Conservation (phyloP, 2,329 filamentous ascomycete species). For the Aspergillus tubingensis region DNA sequence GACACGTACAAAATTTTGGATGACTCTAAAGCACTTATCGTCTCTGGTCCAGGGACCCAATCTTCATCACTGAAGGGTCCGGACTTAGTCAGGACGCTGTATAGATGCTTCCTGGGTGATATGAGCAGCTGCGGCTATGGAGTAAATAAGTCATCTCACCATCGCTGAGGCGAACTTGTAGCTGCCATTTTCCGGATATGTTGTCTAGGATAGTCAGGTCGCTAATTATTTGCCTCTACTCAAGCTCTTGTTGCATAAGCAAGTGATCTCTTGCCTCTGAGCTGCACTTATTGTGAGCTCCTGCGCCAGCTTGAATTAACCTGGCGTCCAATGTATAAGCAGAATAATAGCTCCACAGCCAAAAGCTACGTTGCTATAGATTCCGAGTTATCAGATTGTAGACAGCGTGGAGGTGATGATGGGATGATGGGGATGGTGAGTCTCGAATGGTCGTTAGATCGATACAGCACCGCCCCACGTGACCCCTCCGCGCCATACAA, state of each 20-base stretch:
- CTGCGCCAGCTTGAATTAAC: no score
- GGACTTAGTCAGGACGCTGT: conserved; percentile 72
- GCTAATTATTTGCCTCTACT: background rate
- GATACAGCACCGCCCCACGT: conserved; percentile 29
- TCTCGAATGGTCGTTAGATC: conserved; percentile 10
- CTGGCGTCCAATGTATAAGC: background rate
- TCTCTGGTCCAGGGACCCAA: conserved; percentile 53
- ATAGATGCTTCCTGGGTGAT: conserved; percentile 71
- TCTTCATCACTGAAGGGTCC: conserved; percentile 80
- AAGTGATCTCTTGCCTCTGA: background rate
- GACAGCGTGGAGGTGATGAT: background rate
- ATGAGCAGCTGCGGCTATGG: conserved; percentile 18
- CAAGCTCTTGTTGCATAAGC: background rate
- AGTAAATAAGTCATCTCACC: conserved; percentile 7
- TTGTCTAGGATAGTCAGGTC: background rate
- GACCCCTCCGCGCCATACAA: conserved; percentile 26
- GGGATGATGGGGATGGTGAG: background rate
- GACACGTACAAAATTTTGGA: conserved; percentile 72
- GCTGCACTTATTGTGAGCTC: background rate
- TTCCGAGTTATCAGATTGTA: background rate
- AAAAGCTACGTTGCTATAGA: background rate
- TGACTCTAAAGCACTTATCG: conserved; percentile 61
- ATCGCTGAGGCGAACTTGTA: conserved; percentile 20
- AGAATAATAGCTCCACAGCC: background rate
- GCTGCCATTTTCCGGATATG: conserved; percentile 18